Evolutionary conservation across 1,139 yeast genomes (phyloP), one percentile per base, ranked within the genome.

Genomic region (Candida glucosophila): DNA sequence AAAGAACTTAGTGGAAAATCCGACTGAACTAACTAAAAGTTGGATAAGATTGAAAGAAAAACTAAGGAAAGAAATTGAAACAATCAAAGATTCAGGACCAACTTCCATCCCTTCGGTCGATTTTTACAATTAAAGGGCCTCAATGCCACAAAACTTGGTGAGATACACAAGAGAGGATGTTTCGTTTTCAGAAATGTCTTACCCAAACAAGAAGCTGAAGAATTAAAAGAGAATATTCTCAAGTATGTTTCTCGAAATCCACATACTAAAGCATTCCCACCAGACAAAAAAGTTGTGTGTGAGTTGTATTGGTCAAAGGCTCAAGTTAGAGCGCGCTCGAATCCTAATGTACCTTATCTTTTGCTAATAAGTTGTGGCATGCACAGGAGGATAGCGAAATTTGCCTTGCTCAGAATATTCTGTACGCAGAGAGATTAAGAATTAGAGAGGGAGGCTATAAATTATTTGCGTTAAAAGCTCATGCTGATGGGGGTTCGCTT

Each of bases 401-500:
- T 4, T 23, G 29, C 17, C 34, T 49, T 6, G 47, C 44, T 14
- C 42, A 47, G 2, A 52, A 55, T 23, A 38, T 59, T 13, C 51
- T 51, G n/a, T 59, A 59, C 32, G 62, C 62, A 5, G 65, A 55
- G 34, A 39, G 60, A 26, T 40, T 59, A 31, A 46, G 73, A 34
- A 58, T 67, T 26, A 44, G 73, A 26, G 47, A 49, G 7, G 66
- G 72, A 3, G 72, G 72, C 2, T 49, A 49, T 11, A 34, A 35
- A 7, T 14, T 24, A 3, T 46, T 49, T 14, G 34, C 62, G 5
- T 50, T 31, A 13, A 29, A 29, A 7, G 53, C 60, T 11, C 73
- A 67, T 32, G 43, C 55, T 6, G 73, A 67, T 34, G 55, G 67
- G 8, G 64, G 70, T 7, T 56, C 68, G 1, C 47, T 66, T 24